Percentiles rank a stretch among this genome's conserved stretches.
Conservation (phyloP, 306 rosid genomes). For the Citrullus mucosospermus region DNA sequence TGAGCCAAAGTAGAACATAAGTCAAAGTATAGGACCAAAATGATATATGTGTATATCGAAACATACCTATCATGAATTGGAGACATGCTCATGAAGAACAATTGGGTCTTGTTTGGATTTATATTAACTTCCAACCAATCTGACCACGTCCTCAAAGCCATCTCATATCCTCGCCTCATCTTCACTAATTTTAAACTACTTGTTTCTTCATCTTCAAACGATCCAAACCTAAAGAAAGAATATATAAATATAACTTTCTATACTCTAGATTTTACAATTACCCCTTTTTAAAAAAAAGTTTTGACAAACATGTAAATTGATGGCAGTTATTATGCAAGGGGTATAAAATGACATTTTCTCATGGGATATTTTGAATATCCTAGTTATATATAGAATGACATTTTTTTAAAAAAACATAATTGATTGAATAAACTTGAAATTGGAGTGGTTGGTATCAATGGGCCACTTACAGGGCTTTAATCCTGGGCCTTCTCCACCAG, state of each 20-base stretch:
- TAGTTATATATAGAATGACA: too few relatives aligned
- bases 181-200: constrained; percentile 41
- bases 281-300: too few relatives aligned
- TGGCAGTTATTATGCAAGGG: too few relatives aligned
- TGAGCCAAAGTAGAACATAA: too few relatives aligned
- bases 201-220: constrained; percentile 39
- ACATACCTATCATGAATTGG: constrained; percentile 79
- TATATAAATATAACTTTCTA: background rate
- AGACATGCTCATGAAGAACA: constrained; percentile 87
- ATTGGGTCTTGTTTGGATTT: constrained; percentile 45
- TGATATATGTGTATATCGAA: too few relatives aligned
- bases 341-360: too few relatives aligned
- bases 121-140: constrained; percentile 87
- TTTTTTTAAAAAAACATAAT: background rate
- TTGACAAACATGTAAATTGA: too few relatives aligned
- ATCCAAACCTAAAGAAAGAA: constrained; percentile 52
- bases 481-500: constrained; percentile 76
- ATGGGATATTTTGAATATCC: background rate
- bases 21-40: too few relatives aligned
- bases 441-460: background rate
- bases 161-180: constrained; percentile 62
- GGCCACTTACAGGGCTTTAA: constrained; percentile 16
- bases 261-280: too few relatives aligned
- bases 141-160: constrained; percentile 87
- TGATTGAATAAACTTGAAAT: background rate